Conservation (phyloP, 495 filamentous ascomycete genomes). For the Bryoglossum gracile region DNA sequence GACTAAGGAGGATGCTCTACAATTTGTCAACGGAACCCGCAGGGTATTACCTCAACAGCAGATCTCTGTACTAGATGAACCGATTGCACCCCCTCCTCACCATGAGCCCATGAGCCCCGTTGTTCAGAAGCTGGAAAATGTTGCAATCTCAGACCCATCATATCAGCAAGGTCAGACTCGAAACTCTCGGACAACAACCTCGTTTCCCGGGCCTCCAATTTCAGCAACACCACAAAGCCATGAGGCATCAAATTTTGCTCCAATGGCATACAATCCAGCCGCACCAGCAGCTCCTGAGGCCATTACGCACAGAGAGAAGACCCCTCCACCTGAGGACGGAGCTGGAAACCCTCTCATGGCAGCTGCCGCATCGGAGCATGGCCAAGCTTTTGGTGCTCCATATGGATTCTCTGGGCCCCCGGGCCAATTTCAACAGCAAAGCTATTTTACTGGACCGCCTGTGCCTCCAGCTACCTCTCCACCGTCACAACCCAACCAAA, state of each 20-base stretch:
- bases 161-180: constrained; percentile 49
- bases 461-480: neutral
- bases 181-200: constrained; percentile 33
- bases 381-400: constrained; percentile 30
- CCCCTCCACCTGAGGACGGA: constrained; percentile 69
- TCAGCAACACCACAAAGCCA: constrained; percentile 31
- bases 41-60: constrained; percentile 54
- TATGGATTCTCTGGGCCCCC: constrained; percentile 25
- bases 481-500: constrained; percentile 9
- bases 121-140: constrained; percentile 76
- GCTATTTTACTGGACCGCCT: constrained; percentile 22
- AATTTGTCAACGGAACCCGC: constrained; percentile 61
- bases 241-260: constrained; percentile 46
- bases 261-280: constrained; percentile 87
- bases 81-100: constrained; percentile 40
- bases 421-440: constrained; percentile 7
- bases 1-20: constrained; percentile 64
- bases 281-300: constrained; percentile 80
- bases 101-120: constrained; percentile 61
- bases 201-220: constrained; percentile 22
- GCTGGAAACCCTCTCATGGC: constrained; percentile 63
- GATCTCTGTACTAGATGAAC: constrained; percentile 50
- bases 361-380: constrained; percentile 59
- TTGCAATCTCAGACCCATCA: constrained; percentile 60
- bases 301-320: constrained; percentile 81